phyloP scores from a whole-genome alignment of 306 rosid genomes.

The Cicer yamashitae region DNA sequence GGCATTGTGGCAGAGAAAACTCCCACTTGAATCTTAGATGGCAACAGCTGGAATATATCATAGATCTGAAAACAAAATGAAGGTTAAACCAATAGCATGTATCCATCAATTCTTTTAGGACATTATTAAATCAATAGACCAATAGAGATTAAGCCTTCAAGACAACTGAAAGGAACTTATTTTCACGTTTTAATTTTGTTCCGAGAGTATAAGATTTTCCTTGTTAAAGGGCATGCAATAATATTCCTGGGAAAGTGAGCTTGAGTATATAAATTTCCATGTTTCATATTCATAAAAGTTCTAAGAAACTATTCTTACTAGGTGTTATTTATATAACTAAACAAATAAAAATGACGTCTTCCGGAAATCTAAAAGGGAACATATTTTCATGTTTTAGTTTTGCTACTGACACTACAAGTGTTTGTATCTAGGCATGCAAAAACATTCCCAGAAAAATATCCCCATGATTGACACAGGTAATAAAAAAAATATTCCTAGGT shows the following conservation, averaged over 20 bases:
- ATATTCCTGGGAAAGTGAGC: background rate
- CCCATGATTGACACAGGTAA: background rate
- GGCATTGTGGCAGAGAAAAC: conserved; percentile 92
- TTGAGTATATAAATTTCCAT: background rate
- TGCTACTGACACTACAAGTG: background rate
- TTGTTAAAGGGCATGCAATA: background rate
- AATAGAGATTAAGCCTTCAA: background rate
- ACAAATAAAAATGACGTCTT: background rate
- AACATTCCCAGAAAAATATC: background rate
- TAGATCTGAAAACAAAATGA: conserved; percentile 60
- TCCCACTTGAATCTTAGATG: conserved; percentile 79
- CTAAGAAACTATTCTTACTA: background rate
- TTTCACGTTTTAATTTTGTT: background rate
- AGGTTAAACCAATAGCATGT: conserved; percentile 9
- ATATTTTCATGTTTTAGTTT: background rate
- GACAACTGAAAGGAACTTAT: background rate
- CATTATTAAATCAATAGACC: background rate
- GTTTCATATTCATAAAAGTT: background rate
- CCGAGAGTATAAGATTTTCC: background rate
- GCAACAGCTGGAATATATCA: conserved; percentile 84
- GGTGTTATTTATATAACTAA: background rate
- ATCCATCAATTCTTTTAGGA: background rate
- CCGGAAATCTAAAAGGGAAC: background rate
- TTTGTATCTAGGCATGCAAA: background rate
- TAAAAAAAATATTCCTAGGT: background rate